Evolutionary conservation across 2,329 filamentous ascomycete genomes (phyloP), one percentile per base, ranked within the genome.

Genomic region (Fusarium drepaniforme): DNA sequence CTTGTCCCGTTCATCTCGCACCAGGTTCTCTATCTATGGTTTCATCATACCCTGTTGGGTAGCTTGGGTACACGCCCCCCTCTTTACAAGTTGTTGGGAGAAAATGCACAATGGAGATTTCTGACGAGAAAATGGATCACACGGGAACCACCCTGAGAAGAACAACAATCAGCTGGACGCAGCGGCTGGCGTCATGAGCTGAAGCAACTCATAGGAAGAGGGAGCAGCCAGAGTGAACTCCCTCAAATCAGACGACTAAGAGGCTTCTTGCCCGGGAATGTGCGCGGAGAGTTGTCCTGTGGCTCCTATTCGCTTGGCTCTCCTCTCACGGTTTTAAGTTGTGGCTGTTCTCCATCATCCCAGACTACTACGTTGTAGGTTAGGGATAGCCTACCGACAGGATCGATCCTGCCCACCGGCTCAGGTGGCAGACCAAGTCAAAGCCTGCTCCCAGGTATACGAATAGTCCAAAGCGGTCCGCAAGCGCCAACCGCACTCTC

Each of bases 391-490:
- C 56, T 53, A 40, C 51, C 46, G 35, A 49, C 33, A 37, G 49
- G 8, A 35, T 66, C 13, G 16, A 37, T 33, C 59, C 33, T 64
- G 40, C 30, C 16, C 40, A 56, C 25, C 33, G 23, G 30, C 28
- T 37, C 38, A 28, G 16, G 28, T 35, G 15, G 40, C 37, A 63
- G 49, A 30, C 18, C 57, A 44, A 30, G 49, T 46, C 33, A n/a
- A 53, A 60, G 42, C 44, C 18, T 58, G 44, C 56, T 58, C 62
- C 56, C 40, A 44, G 42, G 56, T 49, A 65, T 67, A 30, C 53
- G 15, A 21, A 56, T 58, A 61, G 53, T 58, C 51, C 61, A 75
- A 65, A 57, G 64, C 67, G 73, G 68, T 57, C 61, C 69, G 46
- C 44, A 40, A 49, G 28, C 64, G 57, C 57, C 61, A 60, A 40